A percentile compares a stretch with the other conserved stretches of the same genome.
phyloP scores from a whole-genome alignment of 495 filamentous ascomycete genomes.

The Penicillium nucicola region DNA sequence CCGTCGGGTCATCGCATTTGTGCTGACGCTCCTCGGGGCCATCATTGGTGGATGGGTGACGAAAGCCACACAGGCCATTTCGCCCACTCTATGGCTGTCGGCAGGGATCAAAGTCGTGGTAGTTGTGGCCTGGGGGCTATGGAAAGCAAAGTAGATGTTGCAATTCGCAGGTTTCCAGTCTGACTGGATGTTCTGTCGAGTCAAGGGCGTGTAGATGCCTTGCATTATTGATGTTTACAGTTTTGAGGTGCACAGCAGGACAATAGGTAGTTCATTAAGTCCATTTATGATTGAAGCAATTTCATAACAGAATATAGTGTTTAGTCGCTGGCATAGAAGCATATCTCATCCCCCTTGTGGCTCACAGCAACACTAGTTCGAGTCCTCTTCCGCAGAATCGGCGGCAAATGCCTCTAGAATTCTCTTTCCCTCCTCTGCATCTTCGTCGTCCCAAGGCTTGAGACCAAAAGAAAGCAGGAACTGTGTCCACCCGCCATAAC shows the following conservation, averaged over 20 bases:
- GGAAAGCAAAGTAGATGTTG: slow-evolving; percentile 17
- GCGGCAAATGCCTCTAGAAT: slow-evolving; percentile 17
- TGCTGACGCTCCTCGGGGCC: slow-evolving; percentile 55
- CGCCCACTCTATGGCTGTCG: slow-evolving; percentile 51
- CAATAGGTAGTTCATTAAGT: too few species aligned
- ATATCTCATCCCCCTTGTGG: too few species aligned
- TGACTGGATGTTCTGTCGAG: too few species aligned
- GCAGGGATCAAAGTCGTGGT: slow-evolving; percentile 50
- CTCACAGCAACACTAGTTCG: too few species aligned
- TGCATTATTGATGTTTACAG: too few species aligned
- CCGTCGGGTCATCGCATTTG: slow-evolving; percentile 52
- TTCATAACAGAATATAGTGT: too few species aligned
- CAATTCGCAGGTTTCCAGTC: too few species aligned
- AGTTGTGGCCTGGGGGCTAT: slow-evolving; percentile 36
- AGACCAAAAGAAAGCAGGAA: slow-evolving; percentile 26
- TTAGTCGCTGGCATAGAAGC: too few species aligned
- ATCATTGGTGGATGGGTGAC: slow-evolving; percentile 64
- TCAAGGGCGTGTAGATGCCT: too few species aligned
- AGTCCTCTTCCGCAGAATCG: background rate
- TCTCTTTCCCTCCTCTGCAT: slow-evolving; percentile 21
- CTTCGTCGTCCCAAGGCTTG: slow-evolving; percentile 28
- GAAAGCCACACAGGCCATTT: slow-evolving; percentile 46
- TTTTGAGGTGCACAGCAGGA: too few species aligned
- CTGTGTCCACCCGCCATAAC: slow-evolving; percentile 30
- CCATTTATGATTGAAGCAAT: too few species aligned